Evolutionary conservation across 352 stramenopile genomes (phyloP).

Genomic region (Phytophthora gonapodyides): DNA sequence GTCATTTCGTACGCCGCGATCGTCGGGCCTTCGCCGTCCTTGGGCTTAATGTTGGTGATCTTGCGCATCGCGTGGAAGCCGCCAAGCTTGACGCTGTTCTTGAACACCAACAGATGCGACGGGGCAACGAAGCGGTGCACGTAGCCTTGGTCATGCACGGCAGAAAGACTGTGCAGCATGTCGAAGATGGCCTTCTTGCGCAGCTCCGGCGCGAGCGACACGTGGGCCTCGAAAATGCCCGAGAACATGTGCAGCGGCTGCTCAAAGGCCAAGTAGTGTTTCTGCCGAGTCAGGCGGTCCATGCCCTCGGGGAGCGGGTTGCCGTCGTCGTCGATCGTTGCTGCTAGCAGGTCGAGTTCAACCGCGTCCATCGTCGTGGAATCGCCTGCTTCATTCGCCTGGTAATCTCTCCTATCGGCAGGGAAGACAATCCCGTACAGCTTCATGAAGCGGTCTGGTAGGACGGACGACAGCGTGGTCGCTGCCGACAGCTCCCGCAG

Average conservation of each 20-base stretch:
- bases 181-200: slow-evolving; percentile 78
- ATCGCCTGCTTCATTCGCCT: slow-evolving; percentile 20
- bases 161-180: slow-evolving; percentile 59
- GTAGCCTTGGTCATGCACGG: slow-evolving; percentile 73
- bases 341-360: slow-evolving; percentile 42
- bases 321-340: slow-evolving; percentile 40
- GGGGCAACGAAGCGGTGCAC: slow-evolving; percentile 81
- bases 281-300: slow-evolving; percentile 40
- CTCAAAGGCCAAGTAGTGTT: slow-evolving; percentile 83
- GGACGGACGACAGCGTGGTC: slow-evolving; percentile 45
- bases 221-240: slow-evolving; percentile 68
- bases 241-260: slow-evolving; percentile 80
- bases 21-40: slow-evolving; percentile 35
- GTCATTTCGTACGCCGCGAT: slow-evolving; percentile 60
- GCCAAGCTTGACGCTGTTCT: slow-evolving; percentile 63
- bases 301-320: slow-evolving; percentile 37
- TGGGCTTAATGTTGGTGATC: slow-evolving; percentile 37
- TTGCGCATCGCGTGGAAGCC: slow-evolving; percentile 77
- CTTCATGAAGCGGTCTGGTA: slow-evolving; percentile 60
- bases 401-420: slow-evolving; percentile 39
- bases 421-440: slow-evolving; percentile 78
- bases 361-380: slow-evolving; percentile 28
- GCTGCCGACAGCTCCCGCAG: slow-evolving; percentile 60
- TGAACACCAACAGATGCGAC: slow-evolving; percentile 77
- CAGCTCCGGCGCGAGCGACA: slow-evolving; percentile 44